These are phyloP conservation scores for Aspergillus candidus DNA, from an alignment of 2,329 filamentous ascomycete species.

Conservation along the genomic window DNA sequence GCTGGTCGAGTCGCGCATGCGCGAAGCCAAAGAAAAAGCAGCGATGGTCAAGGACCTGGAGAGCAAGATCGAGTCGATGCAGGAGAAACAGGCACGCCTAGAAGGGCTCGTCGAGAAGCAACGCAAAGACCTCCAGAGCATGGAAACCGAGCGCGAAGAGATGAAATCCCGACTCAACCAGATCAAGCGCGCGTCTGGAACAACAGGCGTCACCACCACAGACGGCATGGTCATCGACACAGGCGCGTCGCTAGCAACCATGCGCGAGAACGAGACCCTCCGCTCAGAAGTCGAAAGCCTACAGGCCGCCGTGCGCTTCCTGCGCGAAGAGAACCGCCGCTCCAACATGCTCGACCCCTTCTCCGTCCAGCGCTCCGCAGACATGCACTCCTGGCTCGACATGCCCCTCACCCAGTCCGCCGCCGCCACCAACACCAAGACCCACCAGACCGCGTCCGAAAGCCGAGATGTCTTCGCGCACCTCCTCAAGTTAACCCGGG, in stretches of 20 bases:
- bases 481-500: conserved; percentile 39
- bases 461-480: conserved; percentile 38
- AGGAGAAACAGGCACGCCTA: conserved; percentile 29
- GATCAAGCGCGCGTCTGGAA: conserved; percentile 37
- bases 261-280: conserved; percentile 40
- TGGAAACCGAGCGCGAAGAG: conserved; percentile 38
- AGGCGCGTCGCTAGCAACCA: conserved; percentile 34
- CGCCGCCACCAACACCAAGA: conserved; percentile 15
- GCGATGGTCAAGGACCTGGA: conserved; percentile 43
- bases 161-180: conserved; percentile 38
- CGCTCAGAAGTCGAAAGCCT: conserved; percentile 39
- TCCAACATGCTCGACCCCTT: conserved; percentile 37
- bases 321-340: conserved; percentile 41
- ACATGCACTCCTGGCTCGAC: conserved; percentile 41
- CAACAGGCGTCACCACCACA: conserved; percentile 31
- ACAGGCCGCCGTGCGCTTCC: conserved; percentile 42
- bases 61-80: conserved; percentile 35
- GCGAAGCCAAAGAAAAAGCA: conserved; percentile 72
- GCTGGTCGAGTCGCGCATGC: conserved; percentile 80
- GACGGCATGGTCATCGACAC: conserved; percentile 35
- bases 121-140: conserved; percentile 31
- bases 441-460: conserved; percentile 34
- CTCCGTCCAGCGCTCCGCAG: conserved; percentile 35
- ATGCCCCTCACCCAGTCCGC: conserved; percentile 28
- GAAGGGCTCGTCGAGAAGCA: conserved; percentile 30